Evolutionary conservation across 805 yeast species (phyloP).

Genomic region (Candida odintsovae): DNA sequence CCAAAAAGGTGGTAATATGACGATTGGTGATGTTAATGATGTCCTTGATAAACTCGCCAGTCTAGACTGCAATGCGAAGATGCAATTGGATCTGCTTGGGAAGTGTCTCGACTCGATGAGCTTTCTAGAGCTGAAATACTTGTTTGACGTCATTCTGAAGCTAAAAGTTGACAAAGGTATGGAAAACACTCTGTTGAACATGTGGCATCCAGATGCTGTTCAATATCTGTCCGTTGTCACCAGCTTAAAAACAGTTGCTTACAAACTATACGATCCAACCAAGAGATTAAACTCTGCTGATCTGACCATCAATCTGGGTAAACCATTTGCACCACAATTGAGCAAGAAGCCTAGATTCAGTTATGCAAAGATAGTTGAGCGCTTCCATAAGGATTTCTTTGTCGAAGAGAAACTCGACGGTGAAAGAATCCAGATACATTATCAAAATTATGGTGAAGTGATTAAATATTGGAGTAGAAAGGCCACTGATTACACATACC

Average conservation of each 20-base stretch:
- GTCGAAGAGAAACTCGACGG: constrained; percentile 95
- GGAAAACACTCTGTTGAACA: constrained; percentile 49
- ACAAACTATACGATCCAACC: constrained; percentile 46
- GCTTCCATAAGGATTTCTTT: constrained; percentile 43
- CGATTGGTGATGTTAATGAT: constrained; percentile 45
- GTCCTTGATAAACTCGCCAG: constrained; percentile 40
- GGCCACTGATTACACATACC: constrained; percentile 64
- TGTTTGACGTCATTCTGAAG: constrained; percentile 62
- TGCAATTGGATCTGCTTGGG: constrained; percentile 39
- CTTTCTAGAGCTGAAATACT: constrained; percentile 59
- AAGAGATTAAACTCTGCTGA: constrained; percentile 37
- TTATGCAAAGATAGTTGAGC: constrained; percentile 45
- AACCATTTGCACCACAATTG: constrained; percentile 68
- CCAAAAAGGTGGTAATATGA: constrained; percentile 28
- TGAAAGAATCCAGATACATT: constrained; percentile 79
- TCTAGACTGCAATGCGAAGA: constrained; percentile 24
- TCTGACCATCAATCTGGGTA: constrained; percentile 27
- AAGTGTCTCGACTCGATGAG: constrained; percentile 50
- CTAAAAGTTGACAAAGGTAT: constrained; percentile 52
- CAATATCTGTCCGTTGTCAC: constrained; percentile 60
- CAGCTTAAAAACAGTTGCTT: constrained; percentile 54
- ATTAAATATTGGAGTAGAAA: constrained; percentile 46
- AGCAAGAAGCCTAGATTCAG: constrained; percentile 50
- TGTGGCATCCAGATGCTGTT: constrained; percentile 79
- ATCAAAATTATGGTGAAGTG: constrained; percentile 35